These are phyloP conservation scores for Ceriops zippeliana DNA, from an alignment of 345 rosid genomes.

Conservation along the genomic window DNA sequence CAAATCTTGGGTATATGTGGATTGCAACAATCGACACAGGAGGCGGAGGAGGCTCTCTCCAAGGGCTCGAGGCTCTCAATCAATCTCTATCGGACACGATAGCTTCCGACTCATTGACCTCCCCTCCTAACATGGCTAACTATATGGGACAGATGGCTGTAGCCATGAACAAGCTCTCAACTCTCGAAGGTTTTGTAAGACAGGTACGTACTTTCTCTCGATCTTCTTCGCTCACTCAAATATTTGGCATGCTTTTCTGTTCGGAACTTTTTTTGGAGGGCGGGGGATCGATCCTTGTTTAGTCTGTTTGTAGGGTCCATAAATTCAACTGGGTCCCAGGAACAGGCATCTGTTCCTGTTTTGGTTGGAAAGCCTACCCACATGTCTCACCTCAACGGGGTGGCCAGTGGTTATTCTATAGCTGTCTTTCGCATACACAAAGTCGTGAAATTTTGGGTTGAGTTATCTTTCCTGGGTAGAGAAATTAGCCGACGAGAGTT, in stretches of 20 bases:
- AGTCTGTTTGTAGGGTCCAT: conserved; percentile 5
- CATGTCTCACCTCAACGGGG: conserved; percentile 23
- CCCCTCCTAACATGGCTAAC: conserved; percentile 76
- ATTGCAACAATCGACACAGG: conserved; percentile 84
- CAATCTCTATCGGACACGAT: conserved; percentile 85
- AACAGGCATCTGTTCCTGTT: conserved; percentile 24
- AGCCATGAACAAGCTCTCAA: conserved; percentile 92
- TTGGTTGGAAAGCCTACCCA: conserved; percentile 36
- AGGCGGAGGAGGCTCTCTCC: conserved; percentile 91
- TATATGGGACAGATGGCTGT: conserved; percentile 96
- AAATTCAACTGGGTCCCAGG: conserved; percentile 2
- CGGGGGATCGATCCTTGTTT: no score
- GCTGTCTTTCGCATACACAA: no score
- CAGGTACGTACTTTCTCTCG: conserved; percentile 50
- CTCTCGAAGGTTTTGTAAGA: conserved; percentile 80
- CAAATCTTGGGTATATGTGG: conserved; percentile 86
- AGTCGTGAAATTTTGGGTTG: not conserved
- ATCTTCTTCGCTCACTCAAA: not conserved
- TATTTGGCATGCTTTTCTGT: no score
- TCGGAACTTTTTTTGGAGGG: no score
- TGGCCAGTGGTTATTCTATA: conserved; percentile 4
- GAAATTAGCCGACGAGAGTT: not conserved
- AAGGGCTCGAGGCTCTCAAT: conserved; percentile 76
- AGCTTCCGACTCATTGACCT: conserved; percentile 73
- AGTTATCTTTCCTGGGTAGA: no score